Conservation (phyloP, 768 basidiomycete genomes). For the Mycena belliarum region DNA sequence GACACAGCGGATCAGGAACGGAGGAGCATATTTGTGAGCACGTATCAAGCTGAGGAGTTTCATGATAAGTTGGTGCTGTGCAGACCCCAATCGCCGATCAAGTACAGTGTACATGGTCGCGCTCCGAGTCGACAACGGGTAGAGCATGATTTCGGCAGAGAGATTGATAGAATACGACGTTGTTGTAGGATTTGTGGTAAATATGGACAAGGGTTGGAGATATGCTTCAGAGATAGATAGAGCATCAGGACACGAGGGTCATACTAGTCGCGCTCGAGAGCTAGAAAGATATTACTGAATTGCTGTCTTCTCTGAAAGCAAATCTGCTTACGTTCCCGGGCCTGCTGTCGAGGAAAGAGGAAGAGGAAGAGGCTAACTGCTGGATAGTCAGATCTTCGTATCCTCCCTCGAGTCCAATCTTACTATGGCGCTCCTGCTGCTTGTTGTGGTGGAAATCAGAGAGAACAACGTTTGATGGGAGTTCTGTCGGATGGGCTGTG, state of each 20-base stretch:
- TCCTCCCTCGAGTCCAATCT: background rate
- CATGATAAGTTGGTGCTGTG: background rate
- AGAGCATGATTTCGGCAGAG: too few relatives aligned
- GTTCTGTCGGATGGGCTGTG: background rate
- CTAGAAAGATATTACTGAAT: background rate
- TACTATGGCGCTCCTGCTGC: background rate
- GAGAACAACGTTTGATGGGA: background rate
- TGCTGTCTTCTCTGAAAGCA: fast-evolving
- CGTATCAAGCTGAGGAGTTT: background rate
- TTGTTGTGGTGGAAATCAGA: background rate
- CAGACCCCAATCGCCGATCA: background rate
- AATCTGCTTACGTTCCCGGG: background rate
- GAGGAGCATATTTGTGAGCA: background rate
- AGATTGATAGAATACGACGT: background rate
- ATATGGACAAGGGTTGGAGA: too few relatives aligned
- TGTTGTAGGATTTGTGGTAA: background rate
- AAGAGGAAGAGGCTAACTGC: background rate
- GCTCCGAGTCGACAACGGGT: too few relatives aligned
- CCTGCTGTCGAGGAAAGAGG: background rate
- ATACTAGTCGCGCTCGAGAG: background rate
- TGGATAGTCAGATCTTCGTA: background rate
- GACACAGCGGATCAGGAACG: background rate
- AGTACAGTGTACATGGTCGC: background rate
- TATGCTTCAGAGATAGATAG: too few relatives aligned
- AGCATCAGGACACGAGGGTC: background rate